Base-by-base conservation (phyloP, 2,329 filamentous ascomycete species). In the Penicillium rolfsii region DNA sequence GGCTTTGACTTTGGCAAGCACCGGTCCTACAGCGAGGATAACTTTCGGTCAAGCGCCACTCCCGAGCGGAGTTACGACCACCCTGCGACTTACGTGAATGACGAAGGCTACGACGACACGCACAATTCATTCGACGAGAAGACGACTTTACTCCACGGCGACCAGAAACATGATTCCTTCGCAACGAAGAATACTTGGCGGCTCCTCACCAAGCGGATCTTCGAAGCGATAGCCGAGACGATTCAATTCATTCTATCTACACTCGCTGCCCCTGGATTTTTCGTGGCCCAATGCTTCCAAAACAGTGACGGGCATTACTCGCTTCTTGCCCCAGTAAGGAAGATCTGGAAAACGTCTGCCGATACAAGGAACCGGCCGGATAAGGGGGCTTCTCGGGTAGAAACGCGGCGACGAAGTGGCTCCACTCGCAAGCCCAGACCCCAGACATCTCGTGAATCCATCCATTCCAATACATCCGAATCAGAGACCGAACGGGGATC, bases 221-320 rank as follows among this genome's bases (percentile, higher is more conserved):
- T 88, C 45, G 85, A 85, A 60, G 87, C 87, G 61, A 80, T 97
- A 59, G 84, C 94, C 62, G 87, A 89, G 68, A 90, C 91, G 5
- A 83, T 96, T 68, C 87, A 88, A 67, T 91, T 91, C 80, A 83
- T 97, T 50, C 78, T 97, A 58, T 89, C 90, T 53, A 91, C 91
- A 14, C 79, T 98, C 62, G 85, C 90, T 28, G 88, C 90, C 24
- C 94, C 94, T 1, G 91, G 89, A 19, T 85, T 93, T 53, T 97
- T 94, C 77, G 78, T 97, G 58, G 86, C 93, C 62, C 89, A 91
- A 66, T 93, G 86, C 73, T 89, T 98, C 70, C 94, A 91, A 79
- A 89, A 96, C 71, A 88, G 92, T 49, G 81, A 90, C 60, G 92
- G 92, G 54, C 83, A 83, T 54, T 96, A 96, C 74, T 89, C 91